Percentiles rank a stretch among this genome's conserved stretches.
Evolutionary conservation across 2,329 filamentous ascomycete genomes (phyloP).

Genomic region (Penicillium verrucosum): DNA sequence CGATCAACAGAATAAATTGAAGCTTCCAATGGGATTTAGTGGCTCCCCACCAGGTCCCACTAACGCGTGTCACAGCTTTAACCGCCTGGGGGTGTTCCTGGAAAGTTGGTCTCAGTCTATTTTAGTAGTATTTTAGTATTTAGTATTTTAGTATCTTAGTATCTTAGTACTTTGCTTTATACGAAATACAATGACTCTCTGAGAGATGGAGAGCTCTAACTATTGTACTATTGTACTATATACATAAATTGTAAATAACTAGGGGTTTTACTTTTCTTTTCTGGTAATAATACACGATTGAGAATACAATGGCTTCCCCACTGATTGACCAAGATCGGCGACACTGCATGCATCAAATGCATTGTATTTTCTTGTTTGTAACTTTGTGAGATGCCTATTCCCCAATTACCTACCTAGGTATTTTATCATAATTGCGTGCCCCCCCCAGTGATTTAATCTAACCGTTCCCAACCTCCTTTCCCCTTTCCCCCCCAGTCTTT

Average conservation of each 20-base stretch:
- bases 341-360: conserved; percentile 20
- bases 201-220: too few species aligned
- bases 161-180: not conserved
- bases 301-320: conserved; percentile 13
- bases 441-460: conserved; percentile 9
- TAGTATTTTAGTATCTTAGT: not conserved
- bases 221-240: too few species aligned
- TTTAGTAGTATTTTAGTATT: not conserved
- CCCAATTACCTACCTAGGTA: too few species aligned
- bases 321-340: conserved; percentile 19
- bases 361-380: conserved; percentile 14
- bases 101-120: not conserved
- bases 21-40: conserved; percentile 18
- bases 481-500: not conserved
- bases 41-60: conserved; percentile 26
- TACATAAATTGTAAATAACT: too few species aligned
- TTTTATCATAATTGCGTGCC: conserved; percentile 11
- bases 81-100: not conserved
- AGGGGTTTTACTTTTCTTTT: too few species aligned
- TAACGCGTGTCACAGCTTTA: conserved; percentile 34
- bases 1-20: not conserved
- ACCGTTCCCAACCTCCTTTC: conserved; percentile 18
- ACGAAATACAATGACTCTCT: too few species aligned
- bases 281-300: not conserved
- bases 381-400: conserved; percentile 7